These are phyloP conservation scores for Byssochlamys sp. DNA, from an alignment of 2,329 filamentous ascomycete species.

Conservation along the genomic window DNA sequence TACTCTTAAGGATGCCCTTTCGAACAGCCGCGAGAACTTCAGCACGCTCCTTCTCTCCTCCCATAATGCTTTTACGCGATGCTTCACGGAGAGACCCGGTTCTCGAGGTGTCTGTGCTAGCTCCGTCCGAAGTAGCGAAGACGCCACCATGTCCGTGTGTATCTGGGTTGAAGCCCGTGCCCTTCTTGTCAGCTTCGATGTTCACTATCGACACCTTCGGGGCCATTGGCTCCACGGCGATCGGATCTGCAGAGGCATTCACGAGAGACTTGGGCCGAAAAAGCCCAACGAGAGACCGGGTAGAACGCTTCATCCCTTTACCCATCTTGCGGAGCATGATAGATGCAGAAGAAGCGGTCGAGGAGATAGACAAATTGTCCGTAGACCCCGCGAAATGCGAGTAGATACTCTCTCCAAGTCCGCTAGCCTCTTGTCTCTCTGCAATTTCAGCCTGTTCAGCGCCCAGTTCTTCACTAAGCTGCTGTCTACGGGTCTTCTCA, in stretches of 20 bases:
- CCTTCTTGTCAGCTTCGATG: slow-evolving; percentile 82
- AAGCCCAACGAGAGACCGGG: slow-evolving; percentile 79
- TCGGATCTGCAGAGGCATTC: slow-evolving; percentile 62
- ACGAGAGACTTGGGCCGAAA: slow-evolving; percentile 90
- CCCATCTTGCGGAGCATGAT: slow-evolving; percentile 84
- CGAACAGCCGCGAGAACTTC: slow-evolving; percentile 86
- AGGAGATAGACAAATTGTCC: slow-evolving; percentile 62
- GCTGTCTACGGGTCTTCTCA: slow-evolving; percentile 56
- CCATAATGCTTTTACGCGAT: slow-evolving; percentile 76
- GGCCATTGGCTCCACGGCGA: slow-evolving; percentile 56
- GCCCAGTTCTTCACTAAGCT: slow-evolving; percentile 59
- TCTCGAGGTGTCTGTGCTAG: slow-evolving; percentile 58
- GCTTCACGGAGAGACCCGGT: slow-evolving; percentile 9
- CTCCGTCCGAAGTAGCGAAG: slow-evolving; percentile 74
- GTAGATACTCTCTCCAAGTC: slow-evolving; percentile 89
- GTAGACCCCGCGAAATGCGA: slow-evolving; percentile 76
- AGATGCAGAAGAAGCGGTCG: slow-evolving; percentile 40
- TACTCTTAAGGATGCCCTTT: slow-evolving; percentile 92
- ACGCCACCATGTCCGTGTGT: slow-evolving; percentile 62
- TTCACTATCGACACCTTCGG: slow-evolving; percentile 93
- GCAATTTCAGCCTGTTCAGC: slow-evolving; percentile 87
- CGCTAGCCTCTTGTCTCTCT: slow-evolving; percentile 80
- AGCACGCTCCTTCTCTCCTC: slow-evolving; percentile 78
- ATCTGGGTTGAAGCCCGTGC: slow-evolving; percentile 60
- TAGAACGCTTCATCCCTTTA: slow-evolving; percentile 91